Evolutionary conservation across 768 basidiomycete genomes (phyloP).

Genomic region (Naganishia onofrii): DNA sequence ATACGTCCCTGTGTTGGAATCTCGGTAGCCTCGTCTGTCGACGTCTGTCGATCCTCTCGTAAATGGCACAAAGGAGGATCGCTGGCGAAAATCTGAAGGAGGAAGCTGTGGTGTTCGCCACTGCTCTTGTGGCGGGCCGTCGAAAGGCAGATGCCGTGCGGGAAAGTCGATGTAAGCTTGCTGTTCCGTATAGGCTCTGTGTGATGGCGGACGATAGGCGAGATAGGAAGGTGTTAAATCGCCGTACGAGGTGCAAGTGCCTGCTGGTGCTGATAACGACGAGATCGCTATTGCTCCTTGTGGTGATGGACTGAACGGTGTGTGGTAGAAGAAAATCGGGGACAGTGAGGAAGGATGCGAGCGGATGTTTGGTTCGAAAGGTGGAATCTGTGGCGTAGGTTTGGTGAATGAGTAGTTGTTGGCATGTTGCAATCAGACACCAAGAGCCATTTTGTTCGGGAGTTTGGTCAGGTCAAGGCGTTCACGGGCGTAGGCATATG

Average conservation of each 20-base stretch:
- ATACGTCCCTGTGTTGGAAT: background rate
- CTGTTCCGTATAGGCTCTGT: background rate
- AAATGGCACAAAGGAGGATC: background rate
- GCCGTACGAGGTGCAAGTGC: background rate
- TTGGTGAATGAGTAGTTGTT: background rate
- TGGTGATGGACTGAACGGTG: background rate
- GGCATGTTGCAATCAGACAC: background rate
- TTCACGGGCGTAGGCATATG: background rate
- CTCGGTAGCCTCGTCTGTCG: background rate
- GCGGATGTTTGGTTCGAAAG: background rate
- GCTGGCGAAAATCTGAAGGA: background rate
- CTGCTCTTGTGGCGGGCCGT: background rate
- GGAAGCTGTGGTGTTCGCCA: background rate
- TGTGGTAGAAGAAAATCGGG: background rate
- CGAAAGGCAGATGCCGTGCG: background rate
- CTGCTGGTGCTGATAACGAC: conserved; percentile 5
- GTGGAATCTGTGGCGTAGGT: background rate
- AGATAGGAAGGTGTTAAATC: background rate
- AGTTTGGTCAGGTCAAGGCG: background rate
- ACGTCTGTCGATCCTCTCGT: background rate
- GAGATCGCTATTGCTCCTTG: background rate
- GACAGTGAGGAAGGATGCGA: background rate
- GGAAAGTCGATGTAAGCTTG: background rate
- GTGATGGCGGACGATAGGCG: background rate
- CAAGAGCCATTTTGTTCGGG: background rate